Base-by-base conservation (phyloP, 2,329 filamentous ascomycete species). In the Ophiostoma sp. region DNA sequence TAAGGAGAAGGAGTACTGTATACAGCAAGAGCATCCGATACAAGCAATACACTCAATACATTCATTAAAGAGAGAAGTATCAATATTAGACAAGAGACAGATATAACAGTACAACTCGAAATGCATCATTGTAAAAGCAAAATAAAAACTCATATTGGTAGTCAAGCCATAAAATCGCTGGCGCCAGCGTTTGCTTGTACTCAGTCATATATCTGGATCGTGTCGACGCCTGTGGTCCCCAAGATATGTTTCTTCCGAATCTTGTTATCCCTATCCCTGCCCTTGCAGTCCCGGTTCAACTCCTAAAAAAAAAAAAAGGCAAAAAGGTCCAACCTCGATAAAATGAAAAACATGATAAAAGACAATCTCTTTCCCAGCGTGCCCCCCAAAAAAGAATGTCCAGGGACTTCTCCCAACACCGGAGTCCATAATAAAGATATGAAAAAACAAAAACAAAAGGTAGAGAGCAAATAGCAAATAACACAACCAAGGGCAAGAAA, bases 191-290 rank as follows among this genome's bases (percentile, higher is more conserved):
- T 70, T 64, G 52, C 28, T 50, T 68, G 61, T 45, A 50, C 52
- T 59, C 69, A 57, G 31, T 71, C 72, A 71, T 73, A 73, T 73
- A 70, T 73, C 61, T 71, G 72, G 48, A 55, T 52, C 69, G 50
- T 70, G 19, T n/a, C 25, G 61, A 64, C 59, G 48, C 59, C 69
- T 28, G 25, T 50, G 28, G 31, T 52, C 59, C 70, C 70, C 42
- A 55, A 64, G 25, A 70, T 48, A 39, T 63, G 55, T 59, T 59
- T 52, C 31, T 71, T 50, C 68, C 61, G 22, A 61, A 33, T 57
- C 31, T 48, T 57, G 42, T 50, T 36, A 33, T 55, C 48, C 66
- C 61, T 36, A 33, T 55, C 48, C 66, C 61, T 68, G 70, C 50
- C 59, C 50, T 50, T 19, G n/a, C 36, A 22, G 52, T 70, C 57